Percentiles rank a stretch among this genome's conserved stretches.
These are phyloP conservation scores for Ormosia emarginata DNA, from an alignment of 306 rosid genomes.

Conservation along the genomic window DNA sequence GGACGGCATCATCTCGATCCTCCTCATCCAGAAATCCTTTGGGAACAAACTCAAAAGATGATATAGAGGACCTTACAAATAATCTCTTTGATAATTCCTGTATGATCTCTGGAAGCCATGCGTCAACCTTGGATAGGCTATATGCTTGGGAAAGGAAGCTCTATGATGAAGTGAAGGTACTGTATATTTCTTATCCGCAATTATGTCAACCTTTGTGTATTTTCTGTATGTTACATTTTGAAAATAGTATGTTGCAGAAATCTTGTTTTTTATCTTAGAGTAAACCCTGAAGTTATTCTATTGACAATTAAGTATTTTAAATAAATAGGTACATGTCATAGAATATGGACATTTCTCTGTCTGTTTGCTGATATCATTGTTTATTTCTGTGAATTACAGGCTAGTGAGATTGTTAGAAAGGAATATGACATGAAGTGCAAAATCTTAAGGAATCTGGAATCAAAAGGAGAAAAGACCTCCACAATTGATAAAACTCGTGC, in stretches of 20 bases:
- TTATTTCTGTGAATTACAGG: constrained; percentile 42
- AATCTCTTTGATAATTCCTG: constrained; percentile 63
- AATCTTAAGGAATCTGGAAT: constrained; percentile 76
- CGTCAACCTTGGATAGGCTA: constrained; percentile 93
- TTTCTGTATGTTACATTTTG: not conserved
- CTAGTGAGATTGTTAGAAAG: constrained; percentile 79
- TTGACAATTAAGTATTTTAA: not conserved
- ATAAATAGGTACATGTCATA: not conserved
- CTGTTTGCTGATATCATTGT: not conserved
- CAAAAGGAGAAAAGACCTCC: constrained; percentile 50
- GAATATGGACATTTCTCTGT: not conserved
- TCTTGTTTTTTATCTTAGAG: constrained; percentile 10
- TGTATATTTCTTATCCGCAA: not conserved
- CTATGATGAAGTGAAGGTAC: constrained; percentile 97
- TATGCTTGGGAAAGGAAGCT: constrained; percentile 98
- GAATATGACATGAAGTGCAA: constrained; percentile 79
- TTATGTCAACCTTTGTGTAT: not conserved
- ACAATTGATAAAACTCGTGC: constrained; percentile 82
- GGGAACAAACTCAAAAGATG: constrained; percentile 66
- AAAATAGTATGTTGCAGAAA: constrained; percentile 7
- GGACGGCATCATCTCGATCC: constrained; percentile 80
- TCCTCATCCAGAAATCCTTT: constrained; percentile 83
- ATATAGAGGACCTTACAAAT: constrained; percentile 47
- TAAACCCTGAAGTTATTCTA: not conserved
- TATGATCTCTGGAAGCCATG: constrained; percentile 94